A percentile compares a stretch with the other conserved stretches of the same genome.
Conservation (phyloP, 2,329 filamentous ascomycete genomes). For the Mycosphaerella arachidis region DNA sequence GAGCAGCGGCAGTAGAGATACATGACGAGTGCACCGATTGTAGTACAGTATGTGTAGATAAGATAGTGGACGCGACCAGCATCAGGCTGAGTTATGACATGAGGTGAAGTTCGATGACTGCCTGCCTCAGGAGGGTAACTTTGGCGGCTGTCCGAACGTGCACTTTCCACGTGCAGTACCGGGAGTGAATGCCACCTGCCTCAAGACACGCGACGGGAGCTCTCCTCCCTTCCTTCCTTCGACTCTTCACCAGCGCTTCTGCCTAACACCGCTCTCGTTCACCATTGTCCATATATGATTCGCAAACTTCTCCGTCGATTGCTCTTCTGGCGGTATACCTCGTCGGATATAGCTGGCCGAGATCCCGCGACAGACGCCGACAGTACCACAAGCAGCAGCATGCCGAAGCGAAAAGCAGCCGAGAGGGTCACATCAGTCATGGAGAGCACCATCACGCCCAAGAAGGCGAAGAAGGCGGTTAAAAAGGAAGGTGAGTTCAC, state of each 20-base stretch:
- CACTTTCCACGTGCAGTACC: neutral
- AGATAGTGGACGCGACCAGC: neutral
- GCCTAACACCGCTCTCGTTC: neutral
- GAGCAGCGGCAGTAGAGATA: neutral
- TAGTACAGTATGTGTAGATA: neutral
- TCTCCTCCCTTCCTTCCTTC: neutral
- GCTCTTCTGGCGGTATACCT: neutral
- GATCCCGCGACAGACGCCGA: neutral
- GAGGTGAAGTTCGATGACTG: neutral
- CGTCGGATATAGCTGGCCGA: neutral
- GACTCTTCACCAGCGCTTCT: neutral
- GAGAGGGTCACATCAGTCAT: neutral
- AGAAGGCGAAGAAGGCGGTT: neutral
- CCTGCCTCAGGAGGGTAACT: neutral
- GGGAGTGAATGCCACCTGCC: neutral
- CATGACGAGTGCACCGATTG: neutral
- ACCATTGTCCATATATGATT: neutral
- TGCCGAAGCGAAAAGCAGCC: conserved; percentile 12
- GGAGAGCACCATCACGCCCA: neutral
- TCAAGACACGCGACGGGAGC: neutral
- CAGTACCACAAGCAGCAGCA: neutral
- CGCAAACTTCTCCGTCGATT: neutral
- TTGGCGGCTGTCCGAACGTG: neutral
- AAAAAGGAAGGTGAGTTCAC: conserved; percentile 7
- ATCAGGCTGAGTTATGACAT: neutral